A percentile compares a stretch with the other conserved stretches of the same genome.
These are phyloP conservation scores for Fragilaria crotonensis DNA, from an alignment of 108 stramenopile genomes.

Conservation along the genomic window DNA sequence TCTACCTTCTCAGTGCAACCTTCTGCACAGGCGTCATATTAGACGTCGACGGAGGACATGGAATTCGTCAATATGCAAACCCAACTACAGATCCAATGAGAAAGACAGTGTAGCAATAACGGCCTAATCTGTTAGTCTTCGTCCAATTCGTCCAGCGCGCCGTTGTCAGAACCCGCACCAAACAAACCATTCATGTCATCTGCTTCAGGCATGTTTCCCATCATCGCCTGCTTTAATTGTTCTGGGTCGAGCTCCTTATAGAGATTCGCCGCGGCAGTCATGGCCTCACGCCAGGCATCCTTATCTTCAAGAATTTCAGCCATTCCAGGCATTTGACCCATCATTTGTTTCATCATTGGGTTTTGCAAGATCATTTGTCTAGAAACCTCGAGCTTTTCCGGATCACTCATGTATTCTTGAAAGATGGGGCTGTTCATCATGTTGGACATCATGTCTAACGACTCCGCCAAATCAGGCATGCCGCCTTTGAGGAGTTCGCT, in stretches of 20 bases:
- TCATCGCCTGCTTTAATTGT: background rate
- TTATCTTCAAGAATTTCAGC: slow-evolving; percentile 60
- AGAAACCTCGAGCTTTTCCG: slow-evolving; percentile 69
- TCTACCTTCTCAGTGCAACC: slow-evolving; percentile 37
- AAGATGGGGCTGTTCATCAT: slow-evolving; percentile 76
- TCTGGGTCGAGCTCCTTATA: slow-evolving; percentile 11
- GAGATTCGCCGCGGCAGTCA: slow-evolving; percentile 49
- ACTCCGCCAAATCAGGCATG: slow-evolving; percentile 21
- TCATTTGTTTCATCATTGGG: slow-evolving; percentile 76
- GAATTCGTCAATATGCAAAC: slow-evolving; percentile 54
- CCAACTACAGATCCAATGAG: slow-evolving; percentile 46
- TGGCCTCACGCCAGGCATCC: slow-evolving; percentile 52
- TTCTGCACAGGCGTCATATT: slow-evolving; percentile 54
- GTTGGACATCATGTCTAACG: slow-evolving; percentile 1
- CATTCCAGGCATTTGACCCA: slow-evolving; percentile 77
- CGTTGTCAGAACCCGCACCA: background rate
- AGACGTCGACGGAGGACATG: slow-evolving; percentile 58
- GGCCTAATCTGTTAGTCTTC: too few relatives aligned
- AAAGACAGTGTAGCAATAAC: too few relatives aligned
- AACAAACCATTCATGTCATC: background rate
- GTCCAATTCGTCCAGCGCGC: background rate
- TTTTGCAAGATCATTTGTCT: slow-evolving; percentile 75
- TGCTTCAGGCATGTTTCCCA: background rate
- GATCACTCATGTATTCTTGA: slow-evolving; percentile 66
- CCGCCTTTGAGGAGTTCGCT: background rate